Base-by-base conservation (phyloP, 2,329 filamentous ascomycete genomes). In the Claviceps humidiphila region DNA sequence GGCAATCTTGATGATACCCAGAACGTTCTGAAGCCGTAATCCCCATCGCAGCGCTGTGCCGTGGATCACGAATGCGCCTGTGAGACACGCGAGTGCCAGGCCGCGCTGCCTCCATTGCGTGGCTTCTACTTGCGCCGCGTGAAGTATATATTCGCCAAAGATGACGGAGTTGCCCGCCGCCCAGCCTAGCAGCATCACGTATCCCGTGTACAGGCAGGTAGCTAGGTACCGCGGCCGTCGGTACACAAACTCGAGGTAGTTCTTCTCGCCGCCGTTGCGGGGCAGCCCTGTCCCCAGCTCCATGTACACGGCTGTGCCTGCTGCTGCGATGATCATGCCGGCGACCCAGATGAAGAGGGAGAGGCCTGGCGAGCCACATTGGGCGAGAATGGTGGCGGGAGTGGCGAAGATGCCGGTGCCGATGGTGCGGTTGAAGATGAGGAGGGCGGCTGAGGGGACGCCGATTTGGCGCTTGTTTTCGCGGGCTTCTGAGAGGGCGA, bases 91-190 rank as follows among this genome's bases (percentile, higher is more conserved):
- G n/a, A 87, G 67, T 37, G 81, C 83, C 17, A 86, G 70, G 44
- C 74, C 81, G 41, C 83, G 74, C 67, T 85, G 79, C 63, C 85
- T 84, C 81, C 81, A 85, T 22, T 81, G 71, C 48, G 70, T 74
- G 24, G 82, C 77, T 57, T 85, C 76, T 22, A 80, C 72, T 13
- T 79, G 68, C 11, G 82, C 78, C 8, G 82, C 83, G 60, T 82
- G 74, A 2, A 87, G 73, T 53, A 87, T 80, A 64, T 86, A 86
- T 62, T 85, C 81, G 54, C 82, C 82, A 57, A 87, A 85, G 41
- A 85, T 75, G 56, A 87, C 78, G 1, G 77, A 83, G 64, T 86
- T 86, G 14, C 78, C 78, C 6, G 77, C 78, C 0, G 81, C 80
- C 80, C 80, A 85, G 13, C 77, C 80, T 17, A 85, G 74, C 1